Percentiles rank a stretch among this genome's conserved stretches.
Evolutionary conservation across 176 grass and related monocot genomes (phyloP).

Genomic region (Musa acuminata): DNA sequence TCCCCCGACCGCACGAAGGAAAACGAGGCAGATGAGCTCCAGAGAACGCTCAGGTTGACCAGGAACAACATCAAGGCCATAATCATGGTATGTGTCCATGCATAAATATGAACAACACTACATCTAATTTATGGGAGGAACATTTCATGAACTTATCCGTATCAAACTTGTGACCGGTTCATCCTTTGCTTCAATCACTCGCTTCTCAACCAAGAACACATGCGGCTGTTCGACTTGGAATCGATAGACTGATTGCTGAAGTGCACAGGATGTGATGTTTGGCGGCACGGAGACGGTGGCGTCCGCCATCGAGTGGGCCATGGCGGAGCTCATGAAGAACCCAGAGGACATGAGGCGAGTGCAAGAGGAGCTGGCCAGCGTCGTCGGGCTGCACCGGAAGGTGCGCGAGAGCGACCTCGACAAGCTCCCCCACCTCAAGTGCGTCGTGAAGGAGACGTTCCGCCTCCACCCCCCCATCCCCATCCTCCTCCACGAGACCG

Average conservation of each 20-base stretch:
- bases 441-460: constrained; percentile 32
- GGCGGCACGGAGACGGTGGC: constrained; percentile 55
- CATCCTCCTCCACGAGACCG: constrained; percentile 32
- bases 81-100: constrained; percentile 36
- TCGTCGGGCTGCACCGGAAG: constrained; percentile 25
- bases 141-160: no score
- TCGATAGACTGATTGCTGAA: background rate
- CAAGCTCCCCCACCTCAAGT: constrained; percentile 30
- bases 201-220: no score
- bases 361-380: constrained; percentile 26
- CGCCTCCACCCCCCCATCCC: constrained; percentile 45
- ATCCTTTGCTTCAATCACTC: no score
- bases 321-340: constrained; percentile 35
- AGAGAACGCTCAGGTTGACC: constrained; percentile 26
- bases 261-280: constrained; percentile 43
- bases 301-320: constrained; percentile 36
- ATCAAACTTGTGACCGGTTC: no score
- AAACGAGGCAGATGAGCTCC: background rate
- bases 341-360: constrained; percentile 23
- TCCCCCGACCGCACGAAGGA: background rate
- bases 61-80: constrained; percentile 43
- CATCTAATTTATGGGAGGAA: no score
- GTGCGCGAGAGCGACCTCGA: constrained; percentile 39
- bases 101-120: no score
- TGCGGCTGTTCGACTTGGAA: no score